Evolutionary conservation across 73 alveolate genomes (phyloP).

Genomic region (Uronychia setigera): DNA sequence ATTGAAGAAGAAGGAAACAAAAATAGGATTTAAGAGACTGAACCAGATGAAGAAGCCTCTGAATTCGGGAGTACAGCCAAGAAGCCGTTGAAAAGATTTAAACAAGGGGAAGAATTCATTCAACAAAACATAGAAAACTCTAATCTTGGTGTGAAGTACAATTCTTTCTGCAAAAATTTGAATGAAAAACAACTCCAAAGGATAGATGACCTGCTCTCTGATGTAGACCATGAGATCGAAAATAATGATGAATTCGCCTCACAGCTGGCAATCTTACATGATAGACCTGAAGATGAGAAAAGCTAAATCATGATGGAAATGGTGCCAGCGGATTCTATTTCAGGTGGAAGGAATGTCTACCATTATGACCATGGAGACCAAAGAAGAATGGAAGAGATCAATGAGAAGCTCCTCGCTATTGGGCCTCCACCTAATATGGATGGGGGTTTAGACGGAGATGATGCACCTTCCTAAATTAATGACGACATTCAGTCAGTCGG

Average conservation of each 20-base stretch:
- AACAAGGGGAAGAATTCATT: neutral
- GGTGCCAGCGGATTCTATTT: neutral
- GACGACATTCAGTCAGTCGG: neutral
- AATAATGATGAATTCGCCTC: neutral
- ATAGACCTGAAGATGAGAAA: neutral
- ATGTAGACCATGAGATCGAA: neutral
- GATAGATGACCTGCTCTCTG: neutral
- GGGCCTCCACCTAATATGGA: neutral
- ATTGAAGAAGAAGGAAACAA: neutral
- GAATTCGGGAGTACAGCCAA: neutral
- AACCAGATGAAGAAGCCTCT: neutral
- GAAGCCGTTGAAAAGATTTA: neutral
- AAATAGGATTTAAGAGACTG: neutral
- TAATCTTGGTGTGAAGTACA: neutral
- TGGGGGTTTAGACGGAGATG: neutral
- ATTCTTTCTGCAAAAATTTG: neutral
- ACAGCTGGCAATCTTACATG: neutral
- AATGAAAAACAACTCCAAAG: neutral
- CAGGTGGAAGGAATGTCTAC: neutral
- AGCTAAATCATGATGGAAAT: neutral
- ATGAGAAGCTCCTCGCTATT: constrained; percentile 1
- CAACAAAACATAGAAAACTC: neutral
- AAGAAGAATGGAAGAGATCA: constrained; percentile 9
- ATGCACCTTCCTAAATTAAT: neutral
- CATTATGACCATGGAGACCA: neutral